Evolutionary conservation across 2,329 filamentous ascomycete genomes (phyloP), one percentile per base, ranked within the genome.

Genomic region (Myriosclerotinia curreyana): DNA sequence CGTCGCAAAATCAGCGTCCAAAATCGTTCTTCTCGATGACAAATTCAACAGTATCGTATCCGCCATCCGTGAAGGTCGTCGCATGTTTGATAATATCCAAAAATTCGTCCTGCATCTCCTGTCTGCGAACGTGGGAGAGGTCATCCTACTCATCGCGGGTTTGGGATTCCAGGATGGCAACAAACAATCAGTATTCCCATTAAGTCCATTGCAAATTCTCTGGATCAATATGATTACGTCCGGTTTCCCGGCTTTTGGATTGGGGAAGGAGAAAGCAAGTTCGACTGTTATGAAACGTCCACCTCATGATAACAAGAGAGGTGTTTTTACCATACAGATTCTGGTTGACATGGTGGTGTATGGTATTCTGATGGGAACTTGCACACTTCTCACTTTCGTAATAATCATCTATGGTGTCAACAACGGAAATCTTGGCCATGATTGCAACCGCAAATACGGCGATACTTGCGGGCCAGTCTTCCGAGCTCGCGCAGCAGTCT

Each of bases 301-400:
- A 7, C 92, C 92, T 0, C 90, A 94, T 68, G 83, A 88, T 76
- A 70, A 72, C 60, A 84, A 84, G 75, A 77, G 78, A 67, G 89
- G 90, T 68, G 87, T 94, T 53, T 95, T 95, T 76, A 92, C 89
- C n/a, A 82, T 82, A 73, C 88, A 95, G 77, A 84, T 95, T 69
- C 82, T 93, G 50, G 77, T 88, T 67, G 91, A 95, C 76, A 93
- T 92, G 83, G 74, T 91, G 15, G 86, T 92, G 22, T 93, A 94
- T 73, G 91, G 91, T 34, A 72, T 87, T 68, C 87, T 90, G 79
- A 92, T 94, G 86, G 89, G 89, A 1, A 82, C 81, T 2, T 85
- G 91, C 67, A 88, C 85, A 68, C 80, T 89, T 1, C 77, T 80
- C 5, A 79, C 83, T 48, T 91, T 91, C 75, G 78, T 82, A 1